A percentile compares a stretch with the other conserved stretches of the same genome.
Conservation (phyloP, 2,329 filamentous ascomycete genomes). For the Cryoendolithus antarcticus region DNA sequence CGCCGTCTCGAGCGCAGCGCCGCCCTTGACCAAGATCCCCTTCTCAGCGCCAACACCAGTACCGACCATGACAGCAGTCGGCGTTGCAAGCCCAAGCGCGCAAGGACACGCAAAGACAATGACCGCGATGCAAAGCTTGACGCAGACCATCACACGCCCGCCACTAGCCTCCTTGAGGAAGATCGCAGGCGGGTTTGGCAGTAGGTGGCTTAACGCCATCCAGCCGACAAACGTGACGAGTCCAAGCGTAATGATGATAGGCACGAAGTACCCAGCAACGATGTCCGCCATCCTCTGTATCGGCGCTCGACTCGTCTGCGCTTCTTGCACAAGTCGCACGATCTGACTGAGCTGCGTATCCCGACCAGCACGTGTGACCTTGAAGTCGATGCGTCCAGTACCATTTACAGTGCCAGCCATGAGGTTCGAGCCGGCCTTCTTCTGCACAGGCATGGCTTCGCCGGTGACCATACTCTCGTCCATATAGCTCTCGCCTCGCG, state of each 20-base stretch:
- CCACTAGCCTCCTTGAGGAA: conserved; percentile 72
- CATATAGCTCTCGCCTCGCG: conserved; percentile 81
- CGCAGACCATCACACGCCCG: conserved; percentile 88
- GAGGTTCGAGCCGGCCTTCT: conserved; percentile 64
- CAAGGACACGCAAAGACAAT: conserved; percentile 98
- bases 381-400: conserved; percentile 79
- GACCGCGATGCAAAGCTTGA: conserved; percentile 97
- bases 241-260: conserved; percentile 73
- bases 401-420: conserved; percentile 96
- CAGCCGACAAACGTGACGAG: conserved; percentile 78
- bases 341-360: conserved; percentile 98
- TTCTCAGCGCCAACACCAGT: conserved; percentile 94
- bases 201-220: conserved; percentile 87
- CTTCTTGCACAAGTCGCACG: conserved; percentile 94
- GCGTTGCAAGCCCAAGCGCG: conserved; percentile 91
- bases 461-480: conserved; percentile 99
- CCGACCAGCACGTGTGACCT: conserved; percentile 80
- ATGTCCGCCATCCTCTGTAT: conserved; percentile 88
- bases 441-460: conserved; percentile 89
- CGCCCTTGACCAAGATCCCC: conserved; percentile 95
- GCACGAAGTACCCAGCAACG: conserved; percentile 92
- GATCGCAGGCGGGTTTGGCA: conserved; percentile 74
- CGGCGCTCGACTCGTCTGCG: conserved; percentile 84
- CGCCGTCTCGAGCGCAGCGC: conserved; percentile 77
- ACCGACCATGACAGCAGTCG: conserved; percentile 96